These are phyloP conservation scores for Starmerella davenportii DNA, from an alignment of 805 yeast genomes.

Conservation along the genomic window DNA sequence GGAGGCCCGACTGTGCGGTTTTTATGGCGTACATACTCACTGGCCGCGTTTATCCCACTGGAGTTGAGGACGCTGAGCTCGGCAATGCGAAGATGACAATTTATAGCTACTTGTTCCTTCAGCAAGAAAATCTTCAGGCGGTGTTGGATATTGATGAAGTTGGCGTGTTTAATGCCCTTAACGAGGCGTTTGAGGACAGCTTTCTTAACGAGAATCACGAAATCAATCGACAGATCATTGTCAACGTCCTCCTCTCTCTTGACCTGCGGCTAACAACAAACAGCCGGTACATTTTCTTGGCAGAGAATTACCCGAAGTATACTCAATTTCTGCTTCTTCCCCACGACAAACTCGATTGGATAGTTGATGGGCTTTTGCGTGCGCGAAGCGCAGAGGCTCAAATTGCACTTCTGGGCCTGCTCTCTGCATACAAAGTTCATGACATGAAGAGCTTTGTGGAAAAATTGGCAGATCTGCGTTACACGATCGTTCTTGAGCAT, in stretches of 20 bases:
- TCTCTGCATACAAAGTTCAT: conserved; percentile 48
- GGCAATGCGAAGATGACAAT: conserved; percentile 31
- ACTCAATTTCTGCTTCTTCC: conserved; percentile 62
- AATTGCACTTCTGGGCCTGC: conserved; percentile 51
- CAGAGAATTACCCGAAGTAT: conserved; percentile 69
- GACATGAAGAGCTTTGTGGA: conserved; percentile 33
- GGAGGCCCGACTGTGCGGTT: conserved; percentile 2
- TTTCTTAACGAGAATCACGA: conserved; percentile 40
- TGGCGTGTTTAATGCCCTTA: conserved; percentile 47
- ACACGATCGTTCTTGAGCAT: conserved; percentile 39
- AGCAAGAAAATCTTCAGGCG: conserved; percentile 21
- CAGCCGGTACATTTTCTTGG: conserved; percentile 39
- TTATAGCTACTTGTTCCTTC: conserved; percentile 36
- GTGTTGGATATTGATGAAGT: conserved; percentile 5
- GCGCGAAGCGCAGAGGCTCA: conserved; percentile 22
- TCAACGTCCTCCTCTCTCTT: conserved; percentile 43
- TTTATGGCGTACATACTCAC: conserved; percentile 55
- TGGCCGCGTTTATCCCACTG: conserved; percentile 70
- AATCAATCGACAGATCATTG: conserved; percentile 55
- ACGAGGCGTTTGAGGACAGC: conserved; percentile 72
- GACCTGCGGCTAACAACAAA: conserved; percentile 29
- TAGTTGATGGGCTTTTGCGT: conserved; percentile 3
- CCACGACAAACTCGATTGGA: conserved; percentile 22
- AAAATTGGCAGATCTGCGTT: conserved; percentile 36
- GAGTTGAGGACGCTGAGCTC: conserved; percentile 21